Percentiles rank a stretch among this genome's conserved stretches.
phyloP scores from a whole-genome alignment of 2,329 filamentous ascomycete species.

The Epichloe elymi region DNA sequence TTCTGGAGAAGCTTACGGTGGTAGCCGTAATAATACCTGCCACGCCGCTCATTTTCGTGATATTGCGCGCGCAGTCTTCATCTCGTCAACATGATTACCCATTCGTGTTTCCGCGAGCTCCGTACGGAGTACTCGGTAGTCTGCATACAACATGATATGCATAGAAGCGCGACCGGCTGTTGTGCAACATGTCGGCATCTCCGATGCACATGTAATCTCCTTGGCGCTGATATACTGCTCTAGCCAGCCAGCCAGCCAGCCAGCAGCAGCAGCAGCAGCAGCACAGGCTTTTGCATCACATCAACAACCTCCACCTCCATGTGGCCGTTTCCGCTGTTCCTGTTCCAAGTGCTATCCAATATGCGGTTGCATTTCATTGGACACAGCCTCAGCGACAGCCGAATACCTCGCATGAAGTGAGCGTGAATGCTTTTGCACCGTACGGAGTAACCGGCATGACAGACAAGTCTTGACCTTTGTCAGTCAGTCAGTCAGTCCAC shows the following conservation, averaged over 20 bases:
- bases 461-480: no score
- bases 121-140: not conserved
- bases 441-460: no score
- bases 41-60: not conserved
- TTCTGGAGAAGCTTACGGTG: not conserved
- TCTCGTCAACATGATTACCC: not conserved
- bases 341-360: no score
- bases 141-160: not conserved
- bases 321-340: no score
- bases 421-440: no score
- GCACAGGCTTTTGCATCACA: no score
- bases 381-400: no score
- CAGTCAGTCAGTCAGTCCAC: slow-evolving; percentile 16
- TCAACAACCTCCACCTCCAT: no score
- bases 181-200: not conserved
- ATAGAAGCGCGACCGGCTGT: not conserved
- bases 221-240: not conserved
- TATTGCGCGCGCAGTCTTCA: not conserved
- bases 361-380: no score
- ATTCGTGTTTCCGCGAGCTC: not conserved
- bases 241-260: not conserved
- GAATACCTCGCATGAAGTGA: no score
- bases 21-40: no score
- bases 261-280: not conserved
- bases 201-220: not conserved